A percentile compares a stretch with the other conserved stretches of the same genome.
These are phyloP conservation scores for Boletus pseudopeckii DNA, from an alignment of 768 basidiomycete genomes.

Conservation along the genomic window DNA sequence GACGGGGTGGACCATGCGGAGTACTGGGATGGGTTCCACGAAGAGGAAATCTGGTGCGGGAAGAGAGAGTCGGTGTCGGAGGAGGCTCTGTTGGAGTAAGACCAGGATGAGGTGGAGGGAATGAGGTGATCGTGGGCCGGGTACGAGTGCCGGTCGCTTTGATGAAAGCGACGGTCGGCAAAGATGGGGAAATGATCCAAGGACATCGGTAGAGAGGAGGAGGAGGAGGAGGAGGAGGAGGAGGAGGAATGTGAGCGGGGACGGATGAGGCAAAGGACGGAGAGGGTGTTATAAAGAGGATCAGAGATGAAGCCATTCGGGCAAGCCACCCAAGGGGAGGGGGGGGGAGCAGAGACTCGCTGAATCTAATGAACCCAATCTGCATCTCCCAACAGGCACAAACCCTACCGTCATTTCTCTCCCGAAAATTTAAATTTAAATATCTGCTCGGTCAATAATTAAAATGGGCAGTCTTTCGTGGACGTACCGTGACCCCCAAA, in stretches of 20 bases:
- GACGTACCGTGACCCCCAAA: constrained; percentile 12
- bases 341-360: not conserved
- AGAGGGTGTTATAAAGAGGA: constrained; percentile 31
- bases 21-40: constrained; percentile 22
- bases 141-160: constrained; percentile 23
- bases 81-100: constrained; percentile 23
- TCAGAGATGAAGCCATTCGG: constrained; percentile 24
- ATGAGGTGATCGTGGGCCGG: constrained; percentile 22
- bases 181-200: constrained; percentile 34
- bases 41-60: constrained; percentile 10
- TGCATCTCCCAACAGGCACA: constrained; percentile 11
- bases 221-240: not conserved
- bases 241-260: no score
- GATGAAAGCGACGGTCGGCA: constrained; percentile 32
- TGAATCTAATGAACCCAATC: constrained; percentile 28
- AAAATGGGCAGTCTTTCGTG: not conserved
- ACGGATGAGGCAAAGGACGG: constrained; percentile 11
- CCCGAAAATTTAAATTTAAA: not conserved
- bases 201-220: constrained; percentile 15
- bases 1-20: constrained; percentile 14
- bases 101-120: constrained; percentile 27
- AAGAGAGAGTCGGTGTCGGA: constrained; percentile 16
- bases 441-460: not conserved
- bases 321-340: not conserved
- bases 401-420: not conserved